Conservation (phyloP, 345 rosid species). For the Theobroma cacao region DNA sequence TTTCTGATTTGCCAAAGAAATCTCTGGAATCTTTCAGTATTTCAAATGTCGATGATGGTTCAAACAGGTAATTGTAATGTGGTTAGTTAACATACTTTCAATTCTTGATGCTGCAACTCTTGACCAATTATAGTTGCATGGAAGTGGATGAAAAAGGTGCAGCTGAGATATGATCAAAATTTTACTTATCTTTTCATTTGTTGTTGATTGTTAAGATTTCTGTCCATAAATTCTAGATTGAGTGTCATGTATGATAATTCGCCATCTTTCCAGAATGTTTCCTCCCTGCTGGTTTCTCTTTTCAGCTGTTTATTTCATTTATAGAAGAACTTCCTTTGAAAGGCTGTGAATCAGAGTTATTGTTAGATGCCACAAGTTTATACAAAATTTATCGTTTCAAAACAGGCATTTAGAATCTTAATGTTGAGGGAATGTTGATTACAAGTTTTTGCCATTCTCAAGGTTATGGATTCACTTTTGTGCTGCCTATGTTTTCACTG, state of each 20-base stretch:
- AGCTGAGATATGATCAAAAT: neutral
- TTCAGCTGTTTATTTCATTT: neutral
- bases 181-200: neutral
- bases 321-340: neutral
- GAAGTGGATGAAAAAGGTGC: neutral
- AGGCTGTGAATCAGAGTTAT: neutral
- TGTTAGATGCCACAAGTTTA: neutral
- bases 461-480: constrained; percentile 97
- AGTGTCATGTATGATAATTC: neutral
- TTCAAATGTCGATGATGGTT: constrained; percentile 80
- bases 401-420: constrained; percentile 6
- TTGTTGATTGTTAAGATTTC: constrained; percentile 1
- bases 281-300: constrained; percentile 9
- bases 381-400: neutral
- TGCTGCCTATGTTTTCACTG: constrained; percentile 83
- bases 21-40: constrained; percentile 82
- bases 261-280: neutral
- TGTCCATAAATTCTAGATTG: neutral
- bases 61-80: constrained; percentile 54
- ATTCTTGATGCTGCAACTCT: neutral
- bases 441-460: constrained; percentile 31
- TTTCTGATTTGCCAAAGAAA: constrained; percentile 55
- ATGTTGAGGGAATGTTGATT: constrained; percentile 25
- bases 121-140: neutral
- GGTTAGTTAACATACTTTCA: neutral